phyloP scores from a whole-genome alignment of 306 rosid species.

The Quercus berberidifolia region DNA sequence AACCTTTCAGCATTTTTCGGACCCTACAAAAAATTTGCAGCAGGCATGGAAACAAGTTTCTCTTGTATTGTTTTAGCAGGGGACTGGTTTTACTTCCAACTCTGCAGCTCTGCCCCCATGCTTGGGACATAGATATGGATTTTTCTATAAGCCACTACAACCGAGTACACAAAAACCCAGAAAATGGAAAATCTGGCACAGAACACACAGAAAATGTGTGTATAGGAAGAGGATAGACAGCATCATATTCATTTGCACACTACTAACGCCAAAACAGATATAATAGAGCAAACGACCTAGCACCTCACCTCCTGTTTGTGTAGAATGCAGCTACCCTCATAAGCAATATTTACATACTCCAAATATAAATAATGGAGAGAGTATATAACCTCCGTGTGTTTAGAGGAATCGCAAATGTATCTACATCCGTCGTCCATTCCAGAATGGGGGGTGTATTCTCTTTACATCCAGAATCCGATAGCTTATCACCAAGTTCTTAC shows the following conservation, averaged over 20 bases:
- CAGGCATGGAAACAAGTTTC: too few relatives aligned
- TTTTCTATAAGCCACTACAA: neutral
- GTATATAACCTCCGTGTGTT: slow-evolving; percentile 17
- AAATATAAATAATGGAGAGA: slow-evolving; percentile 27
- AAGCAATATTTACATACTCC: slow-evolving; percentile 34
- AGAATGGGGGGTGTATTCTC: neutral
- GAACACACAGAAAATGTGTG: neutral
- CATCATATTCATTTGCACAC: neutral
- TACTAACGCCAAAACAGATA: neutral
- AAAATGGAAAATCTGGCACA: neutral
- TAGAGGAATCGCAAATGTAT: slow-evolving; percentile 8
- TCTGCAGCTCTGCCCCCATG: neutral
- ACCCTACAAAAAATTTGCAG: too few relatives aligned
- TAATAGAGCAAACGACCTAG: too few relatives aligned
- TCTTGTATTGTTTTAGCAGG: too few relatives aligned
- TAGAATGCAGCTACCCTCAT: slow-evolving; percentile 16
- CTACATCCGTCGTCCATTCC: neutral
- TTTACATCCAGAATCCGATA: slow-evolving; percentile 5
- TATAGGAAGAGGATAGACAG: neutral
- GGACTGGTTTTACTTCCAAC: too few relatives aligned
- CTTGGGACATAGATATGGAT: neutral
- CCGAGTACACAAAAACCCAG: neutral
- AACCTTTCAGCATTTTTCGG: too few relatives aligned
- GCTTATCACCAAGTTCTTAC: slow-evolving; percentile 62
- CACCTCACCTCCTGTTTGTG: neutral